Evolutionary conservation across 164 flowering plant genomes (phyloP).

Genomic region (Malania oleifera): DNA sequence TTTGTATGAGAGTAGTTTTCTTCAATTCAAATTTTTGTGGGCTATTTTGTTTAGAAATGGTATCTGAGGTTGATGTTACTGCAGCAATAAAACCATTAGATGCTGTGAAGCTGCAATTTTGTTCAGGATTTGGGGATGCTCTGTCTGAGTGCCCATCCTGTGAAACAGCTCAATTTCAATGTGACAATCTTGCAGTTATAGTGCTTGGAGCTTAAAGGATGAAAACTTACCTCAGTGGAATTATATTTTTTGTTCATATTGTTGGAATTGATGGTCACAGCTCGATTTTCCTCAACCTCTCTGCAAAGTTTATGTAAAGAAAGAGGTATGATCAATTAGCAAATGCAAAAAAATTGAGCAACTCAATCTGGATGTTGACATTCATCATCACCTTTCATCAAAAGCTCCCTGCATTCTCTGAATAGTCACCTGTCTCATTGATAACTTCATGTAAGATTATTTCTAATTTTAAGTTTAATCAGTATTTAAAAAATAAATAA

Average conservation of each 20-base stretch:
- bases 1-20: slow-evolving; percentile 5
- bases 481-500: too few relatives aligned
- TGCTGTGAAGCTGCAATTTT: slow-evolving; percentile 12
- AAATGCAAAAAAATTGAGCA: neutral
- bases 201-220: neutral
- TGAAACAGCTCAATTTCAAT: neutral
- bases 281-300: neutral
- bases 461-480: too few relatives aligned
- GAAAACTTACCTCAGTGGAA: slow-evolving; percentile 22
- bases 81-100: slow-evolving; percentile 8
- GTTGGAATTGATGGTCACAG: neutral
- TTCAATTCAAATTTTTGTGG: neutral
- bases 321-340: neutral
- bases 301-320: neutral
- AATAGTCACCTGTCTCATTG: slow-evolving; percentile 31
- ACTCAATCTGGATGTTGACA: neutral
- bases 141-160: slow-evolving; percentile 17
- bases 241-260: neutral
- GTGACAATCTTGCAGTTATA: neutral
- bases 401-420: slow-evolving; percentile 21
- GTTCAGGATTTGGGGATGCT: neutral
- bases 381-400: slow-evolving; percentile 24
- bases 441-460: neutral
- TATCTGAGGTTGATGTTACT: slow-evolving; percentile 3
- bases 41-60: neutral